Percentiles rank a stretch among this genome's conserved stretches.
Evolutionary conservation across 2,329 filamentous ascomycete genomes (phyloP).

Genomic region (Aspergillus niger): DNA sequence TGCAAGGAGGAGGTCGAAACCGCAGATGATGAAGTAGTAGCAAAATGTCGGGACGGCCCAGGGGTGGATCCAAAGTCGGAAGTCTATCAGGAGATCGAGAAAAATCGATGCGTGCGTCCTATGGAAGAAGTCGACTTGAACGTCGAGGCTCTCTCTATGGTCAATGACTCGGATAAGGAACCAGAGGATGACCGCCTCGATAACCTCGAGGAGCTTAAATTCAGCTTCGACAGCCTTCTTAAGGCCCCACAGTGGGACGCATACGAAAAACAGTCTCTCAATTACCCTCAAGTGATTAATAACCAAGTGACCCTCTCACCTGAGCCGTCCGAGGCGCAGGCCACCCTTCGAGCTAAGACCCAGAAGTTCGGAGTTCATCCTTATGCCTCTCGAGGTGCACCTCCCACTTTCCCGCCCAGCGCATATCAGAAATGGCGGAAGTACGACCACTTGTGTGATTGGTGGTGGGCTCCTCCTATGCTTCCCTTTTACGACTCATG

Average conservation of each 20-base stretch:
- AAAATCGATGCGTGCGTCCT: conserved; percentile 5
- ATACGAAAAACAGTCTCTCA: conserved; percentile 17
- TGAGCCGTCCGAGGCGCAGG: conserved; percentile 17
- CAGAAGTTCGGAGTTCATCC: background rate
- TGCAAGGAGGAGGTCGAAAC: background rate
- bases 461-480: conserved; percentile 29
- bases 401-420: background rate
- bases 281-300: conserved; percentile 21
- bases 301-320: conserved; percentile 14
- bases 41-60: conserved; percentile 30
- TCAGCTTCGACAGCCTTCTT: background rate
- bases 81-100: conserved; percentile 21
- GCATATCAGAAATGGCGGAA: conserved; percentile 12
- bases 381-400: background rate
- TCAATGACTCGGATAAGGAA: background rate
- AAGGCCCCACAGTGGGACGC: conserved; percentile 12
- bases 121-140: background rate
- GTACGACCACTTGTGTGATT: conserved; percentile 21
- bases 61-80: conserved; percentile 27
- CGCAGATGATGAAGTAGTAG: conserved; percentile 24
- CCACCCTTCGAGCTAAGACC: conserved; percentile 3
- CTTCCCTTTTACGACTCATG: conserved; percentile 17
- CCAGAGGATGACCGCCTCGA: background rate
- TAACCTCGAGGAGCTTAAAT: background rate
- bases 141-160: background rate